phyloP scores from a whole-genome alignment of 768 basidiomycete genomes.

The Amanita molliuscula region DNA sequence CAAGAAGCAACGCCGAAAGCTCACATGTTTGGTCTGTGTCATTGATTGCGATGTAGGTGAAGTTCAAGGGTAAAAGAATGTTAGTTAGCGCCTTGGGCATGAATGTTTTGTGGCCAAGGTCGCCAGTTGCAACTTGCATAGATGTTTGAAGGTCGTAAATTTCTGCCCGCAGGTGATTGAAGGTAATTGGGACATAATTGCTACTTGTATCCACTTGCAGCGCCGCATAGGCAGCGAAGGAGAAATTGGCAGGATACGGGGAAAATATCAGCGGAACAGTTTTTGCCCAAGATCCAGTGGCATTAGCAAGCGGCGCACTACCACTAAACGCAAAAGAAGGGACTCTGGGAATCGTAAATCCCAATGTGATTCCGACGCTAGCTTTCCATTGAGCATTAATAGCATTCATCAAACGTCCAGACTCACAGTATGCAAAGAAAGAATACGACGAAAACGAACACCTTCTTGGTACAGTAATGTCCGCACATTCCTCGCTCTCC shows the following conservation, averaged over 20 bases:
- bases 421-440: conserved; percentile 47
- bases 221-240: conserved; percentile 69
- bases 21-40: conserved; percentile 76
- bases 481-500: conserved; percentile 78
- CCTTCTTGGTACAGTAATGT: conserved; percentile 62
- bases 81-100: conserved; percentile 58
- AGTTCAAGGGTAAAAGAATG: conserved; percentile 69
- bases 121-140: conserved; percentile 58
- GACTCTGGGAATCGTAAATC: conserved; percentile 76
- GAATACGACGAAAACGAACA: conserved; percentile 62
- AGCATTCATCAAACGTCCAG: not conserved
- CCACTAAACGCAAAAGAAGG: conserved; percentile 60
- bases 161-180: conserved; percentile 54
- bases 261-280: conserved; percentile 57
- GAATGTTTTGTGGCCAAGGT: conserved; percentile 45
- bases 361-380: conserved; percentile 62
- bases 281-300: conserved; percentile 45
- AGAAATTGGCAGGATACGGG: conserved; percentile 79
- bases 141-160: conserved; percentile 63
- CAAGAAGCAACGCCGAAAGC: conserved; percentile 11
- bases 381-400: conserved; percentile 4
- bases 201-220: conserved; percentile 66
- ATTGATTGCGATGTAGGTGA: conserved; percentile 75
- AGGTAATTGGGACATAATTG: conserved; percentile 72
- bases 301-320: conserved; percentile 44